Percentiles rank a stretch among this genome's conserved stretches.
Conservation (phyloP, 306 rosid genomes). For the Glycine latifolia region DNA sequence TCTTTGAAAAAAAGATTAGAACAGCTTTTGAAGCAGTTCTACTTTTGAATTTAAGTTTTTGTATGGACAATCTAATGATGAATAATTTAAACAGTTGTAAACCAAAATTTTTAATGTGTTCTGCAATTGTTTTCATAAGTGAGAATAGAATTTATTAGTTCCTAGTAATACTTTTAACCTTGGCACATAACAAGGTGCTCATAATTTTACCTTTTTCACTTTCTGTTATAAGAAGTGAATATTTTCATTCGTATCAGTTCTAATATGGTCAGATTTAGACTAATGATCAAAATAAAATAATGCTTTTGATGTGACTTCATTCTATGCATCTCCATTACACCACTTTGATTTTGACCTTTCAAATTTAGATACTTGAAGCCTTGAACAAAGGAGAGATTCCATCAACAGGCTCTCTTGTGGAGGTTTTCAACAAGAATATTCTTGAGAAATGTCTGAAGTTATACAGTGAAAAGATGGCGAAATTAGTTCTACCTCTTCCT, state of each 20-base stretch:
- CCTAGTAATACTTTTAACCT: not conserved
- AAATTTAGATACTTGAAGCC: constrained; percentile 87
- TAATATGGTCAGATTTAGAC: constrained; percentile 19
- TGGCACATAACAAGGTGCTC: constrained; percentile 16
- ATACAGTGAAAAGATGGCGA: constrained; percentile 66
- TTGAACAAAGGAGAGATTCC: constrained; percentile 99
- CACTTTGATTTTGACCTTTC: constrained; percentile 38
- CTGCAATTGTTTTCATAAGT: not conserved
- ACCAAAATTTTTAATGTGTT: constrained; percentile 1
- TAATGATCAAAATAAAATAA: not conserved
- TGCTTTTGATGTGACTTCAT: constrained; percentile 30
- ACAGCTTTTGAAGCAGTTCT: not conserved
- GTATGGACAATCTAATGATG: not conserved
- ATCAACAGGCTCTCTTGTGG: constrained; percentile 97
- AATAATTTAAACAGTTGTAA: constrained; percentile 8
- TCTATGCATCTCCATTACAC: constrained; percentile 27
- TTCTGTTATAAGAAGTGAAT: not conserved
- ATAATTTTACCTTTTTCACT: constrained; percentile 11
- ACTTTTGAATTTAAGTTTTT: constrained; percentile 28
- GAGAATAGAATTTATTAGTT: constrained; percentile 5
- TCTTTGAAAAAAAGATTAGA: not conserved
- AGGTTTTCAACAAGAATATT: constrained; percentile 90
- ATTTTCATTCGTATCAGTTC: not conserved
- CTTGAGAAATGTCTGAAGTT: constrained; percentile 89
- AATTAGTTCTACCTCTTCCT: constrained; percentile 67